phyloP scores from a whole-genome alignment of 2,329 filamentous ascomycete species.

The Geosmithia flava region DNA sequence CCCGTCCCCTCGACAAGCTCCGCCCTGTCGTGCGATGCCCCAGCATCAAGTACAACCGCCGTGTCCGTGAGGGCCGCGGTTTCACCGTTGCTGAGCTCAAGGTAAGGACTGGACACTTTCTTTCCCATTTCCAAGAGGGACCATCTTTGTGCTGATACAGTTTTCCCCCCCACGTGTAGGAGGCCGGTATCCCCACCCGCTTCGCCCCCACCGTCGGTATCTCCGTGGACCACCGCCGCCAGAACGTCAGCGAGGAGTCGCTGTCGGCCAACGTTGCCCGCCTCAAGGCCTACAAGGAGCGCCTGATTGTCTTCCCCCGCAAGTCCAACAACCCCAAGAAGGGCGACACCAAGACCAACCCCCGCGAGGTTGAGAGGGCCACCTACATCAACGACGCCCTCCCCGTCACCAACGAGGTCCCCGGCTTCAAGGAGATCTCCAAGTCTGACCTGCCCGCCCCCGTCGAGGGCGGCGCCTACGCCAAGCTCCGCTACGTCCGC shows the following conservation, averaged over 20 bases:
- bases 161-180: slow-evolving; percentile 42
- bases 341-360: slow-evolving; percentile 80
- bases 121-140: not conserved
- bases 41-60: slow-evolving; percentile 98
- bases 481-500: slow-evolving; percentile 72
- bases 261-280: slow-evolving; percentile 91
- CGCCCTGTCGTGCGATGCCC: slow-evolving; percentile 95
- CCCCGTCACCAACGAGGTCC: slow-evolving; percentile 58
- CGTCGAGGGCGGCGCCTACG: slow-evolving; percentile 74
- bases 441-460: slow-evolving; percentile 69
- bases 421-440: slow-evolving; percentile 61
- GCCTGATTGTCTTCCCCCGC: slow-evolving; percentile 95
- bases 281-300: slow-evolving; percentile 94
- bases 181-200: slow-evolving; percentile 89
- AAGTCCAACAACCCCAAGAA: slow-evolving; percentile 89
- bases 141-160: not conserved
- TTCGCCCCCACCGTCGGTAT: slow-evolving; percentile 95
- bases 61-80: slow-evolving; percentile 89
- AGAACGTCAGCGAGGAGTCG: slow-evolving; percentile 94
- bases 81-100: slow-evolving; percentile 98
- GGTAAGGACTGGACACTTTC: slow-evolving; percentile 41
- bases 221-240: slow-evolving; percentile 87
- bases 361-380: slow-evolving; percentile 50
- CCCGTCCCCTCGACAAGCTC: slow-evolving; percentile 93
- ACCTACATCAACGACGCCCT: slow-evolving; percentile 37